A percentile compares a stretch with the other conserved stretches of the same genome.
Evolutionary conservation across 2,329 filamentous ascomycete genomes (phyloP).

Genomic region (Ophioceras dolichostomum): DNA sequence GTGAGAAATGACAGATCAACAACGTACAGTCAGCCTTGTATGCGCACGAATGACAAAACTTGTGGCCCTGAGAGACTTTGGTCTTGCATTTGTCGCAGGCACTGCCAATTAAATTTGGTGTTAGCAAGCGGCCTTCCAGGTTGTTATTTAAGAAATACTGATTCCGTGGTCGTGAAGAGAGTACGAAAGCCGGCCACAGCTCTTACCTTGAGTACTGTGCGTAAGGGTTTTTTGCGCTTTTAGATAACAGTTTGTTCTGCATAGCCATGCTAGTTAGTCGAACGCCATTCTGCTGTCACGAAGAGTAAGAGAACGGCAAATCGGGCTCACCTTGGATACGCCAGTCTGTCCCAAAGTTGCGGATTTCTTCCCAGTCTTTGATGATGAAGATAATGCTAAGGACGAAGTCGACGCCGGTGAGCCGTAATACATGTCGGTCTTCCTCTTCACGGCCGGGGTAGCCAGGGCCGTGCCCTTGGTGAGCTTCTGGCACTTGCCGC

Average conservation of each 20-base stretch:
- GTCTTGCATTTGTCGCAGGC: constrained; percentile 50
- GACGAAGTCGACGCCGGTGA: constrained; percentile 35
- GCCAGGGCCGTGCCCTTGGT: constrained; percentile 47
- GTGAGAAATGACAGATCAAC: not conserved
- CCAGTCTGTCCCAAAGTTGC: constrained; percentile 45
- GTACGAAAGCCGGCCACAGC: not conserved
- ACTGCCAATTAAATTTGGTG: no score
- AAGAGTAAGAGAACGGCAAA: no score
- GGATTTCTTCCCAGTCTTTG: constrained; percentile 17
- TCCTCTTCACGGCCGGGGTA: constrained; percentile 54
- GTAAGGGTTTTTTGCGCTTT: constrained; percentile 54
- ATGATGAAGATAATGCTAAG: constrained; percentile 14
- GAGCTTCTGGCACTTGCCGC: constrained; percentile 50
- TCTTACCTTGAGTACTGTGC: constrained; percentile 41
- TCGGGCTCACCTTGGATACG: constrained; percentile 38
- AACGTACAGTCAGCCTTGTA: constrained; percentile 46
- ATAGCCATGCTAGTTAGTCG: not conserved
- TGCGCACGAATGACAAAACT: constrained; percentile 49
- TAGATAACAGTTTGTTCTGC: constrained; percentile 52
- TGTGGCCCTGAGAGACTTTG: constrained; percentile 48
- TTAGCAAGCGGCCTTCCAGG: no score
- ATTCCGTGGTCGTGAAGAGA: no score
- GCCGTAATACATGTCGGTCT: constrained; percentile 54
- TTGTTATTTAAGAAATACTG: no score
- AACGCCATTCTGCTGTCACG: not conserved